Evolutionary conservation across 2,329 filamentous ascomycete genomes (phyloP), one percentile per base, ranked within the genome.

Genomic region (Cladophialophora psammophila): DNA sequence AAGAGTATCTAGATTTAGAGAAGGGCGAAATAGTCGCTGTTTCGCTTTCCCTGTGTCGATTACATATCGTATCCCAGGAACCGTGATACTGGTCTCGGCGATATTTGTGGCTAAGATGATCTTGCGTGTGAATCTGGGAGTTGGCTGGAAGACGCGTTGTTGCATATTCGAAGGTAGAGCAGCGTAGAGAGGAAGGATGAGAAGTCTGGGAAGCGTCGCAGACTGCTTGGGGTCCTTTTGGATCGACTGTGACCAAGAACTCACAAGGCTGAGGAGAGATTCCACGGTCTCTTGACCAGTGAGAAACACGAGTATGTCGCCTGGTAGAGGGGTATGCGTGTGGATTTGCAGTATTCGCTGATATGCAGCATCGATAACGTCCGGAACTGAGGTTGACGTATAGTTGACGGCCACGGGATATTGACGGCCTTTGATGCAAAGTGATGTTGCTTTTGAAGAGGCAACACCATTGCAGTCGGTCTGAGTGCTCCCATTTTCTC

Each of bases 21-120:
- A 86, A 15, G 91, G 87, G 13, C 94, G 90, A 76, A 93, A 99
- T 71, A 96, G 91, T 79, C 97, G 97, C 71, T 96, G 87, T 77
- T 99, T 99, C 8, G 91, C 92, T 75, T 97, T 97, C 54, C 95
- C 95, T 63, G 91, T 91, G 76, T 99, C 95, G 20, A 99, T 86
- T 9, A 99, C 94, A 73, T 91, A 95, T 4, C 92, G 88, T 6
- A 99, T 93, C 1, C 95, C 95, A 0, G 94, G 91, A 0, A 99
- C 94, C 0, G 95, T 99, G 66, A 99, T 91, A 0, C 95, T 98
- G 0, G 95, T 98, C 78, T 99, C 95, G n/a, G 95, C 95, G 74
- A 99, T 98, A 75, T 99, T 99, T 13, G 95, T 99, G 0, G 94
- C 90, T 0, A 99, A 82, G 0, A 99, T 93, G 12, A 98, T 86